Conservation (phyloP, 345 rosid genomes). For the Lagerstroemia speciosa region DNA sequence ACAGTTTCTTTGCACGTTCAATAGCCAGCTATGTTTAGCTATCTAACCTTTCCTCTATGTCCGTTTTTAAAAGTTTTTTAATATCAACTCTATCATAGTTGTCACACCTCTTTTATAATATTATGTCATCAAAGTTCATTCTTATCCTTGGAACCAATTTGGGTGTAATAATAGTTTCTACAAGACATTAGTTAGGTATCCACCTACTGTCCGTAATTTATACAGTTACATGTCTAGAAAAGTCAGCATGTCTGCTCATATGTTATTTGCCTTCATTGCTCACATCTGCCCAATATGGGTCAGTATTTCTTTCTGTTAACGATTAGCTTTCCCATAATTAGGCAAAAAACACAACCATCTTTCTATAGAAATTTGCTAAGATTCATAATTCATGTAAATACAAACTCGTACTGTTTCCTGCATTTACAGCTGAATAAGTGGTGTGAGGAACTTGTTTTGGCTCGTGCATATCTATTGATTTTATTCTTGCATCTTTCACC, state of each 20-base stretch:
- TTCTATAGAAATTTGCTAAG: background rate
- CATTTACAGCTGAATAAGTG: background rate
- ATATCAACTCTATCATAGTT: conserved; percentile 8
- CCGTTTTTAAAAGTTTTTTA: conserved; percentile 6
- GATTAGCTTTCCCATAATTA: background rate
- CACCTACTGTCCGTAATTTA: conserved; percentile 19
- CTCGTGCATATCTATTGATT: background rate
- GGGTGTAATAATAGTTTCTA: background rate
- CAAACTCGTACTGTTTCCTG: background rate
- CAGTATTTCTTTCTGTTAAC: conserved; percentile 3
- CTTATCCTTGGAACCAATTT: background rate
- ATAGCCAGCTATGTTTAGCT: background rate
- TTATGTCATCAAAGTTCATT: background rate
- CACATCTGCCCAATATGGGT: conserved; percentile 31
- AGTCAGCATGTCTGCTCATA: conserved; percentile 20
- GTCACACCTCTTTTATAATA: background rate
- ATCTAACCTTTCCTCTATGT: background rate
- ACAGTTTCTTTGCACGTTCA: background rate
- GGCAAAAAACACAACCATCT: too few relatives aligned
- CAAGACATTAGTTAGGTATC: conserved; percentile 38
- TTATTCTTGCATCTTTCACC: background rate
- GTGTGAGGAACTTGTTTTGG: too few relatives aligned
- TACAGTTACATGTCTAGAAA: conserved; percentile 38
- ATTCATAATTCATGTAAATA: background rate
- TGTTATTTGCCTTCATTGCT: conserved; percentile 12